A percentile compares a stretch with the other conserved stretches of the same genome.
Evolutionary conservation across 2,329 filamentous ascomycete species (phyloP).

Genomic region (Aotearoamyces nothofagi): DNA sequence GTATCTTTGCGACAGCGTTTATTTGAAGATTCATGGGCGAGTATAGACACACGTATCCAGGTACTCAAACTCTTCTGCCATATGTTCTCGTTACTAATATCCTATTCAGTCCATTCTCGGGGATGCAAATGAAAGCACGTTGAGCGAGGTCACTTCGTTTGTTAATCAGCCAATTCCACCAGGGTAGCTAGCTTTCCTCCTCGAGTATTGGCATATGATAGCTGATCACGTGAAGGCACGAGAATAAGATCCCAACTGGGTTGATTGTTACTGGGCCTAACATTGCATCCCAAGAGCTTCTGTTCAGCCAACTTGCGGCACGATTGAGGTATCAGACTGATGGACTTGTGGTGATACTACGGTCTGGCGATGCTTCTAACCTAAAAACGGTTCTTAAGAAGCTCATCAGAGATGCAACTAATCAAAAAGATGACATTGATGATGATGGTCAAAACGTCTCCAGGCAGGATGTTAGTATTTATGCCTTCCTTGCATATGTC

Average conservation of each 20-base stretch:
- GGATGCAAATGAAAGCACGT: slow-evolving; percentile 43
- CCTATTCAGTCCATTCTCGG: slow-evolving; percentile 36
- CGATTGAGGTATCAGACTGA: slow-evolving; percentile 29
- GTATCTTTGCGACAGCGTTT: slow-evolving; percentile 38
- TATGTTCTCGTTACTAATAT: neutral
- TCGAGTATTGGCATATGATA: no score
- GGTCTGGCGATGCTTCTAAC: slow-evolving; percentile 57
- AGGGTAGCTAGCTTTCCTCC: slow-evolving; percentile 11
- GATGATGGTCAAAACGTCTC: slow-evolving; percentile 34
- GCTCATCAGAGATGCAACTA: slow-evolving; percentile 52
- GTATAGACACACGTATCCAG: slow-evolving; percentile 48
- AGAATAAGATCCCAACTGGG: slow-evolving; percentile 44
- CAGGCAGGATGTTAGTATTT: slow-evolving; percentile 29
- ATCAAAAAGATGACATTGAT: slow-evolving; percentile 37
- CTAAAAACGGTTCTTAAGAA: slow-evolving; percentile 59
- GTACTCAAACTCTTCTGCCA: slow-evolving; percentile 21
- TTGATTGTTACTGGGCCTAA: slow-evolving; percentile 69
- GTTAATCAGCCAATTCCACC: slow-evolving; percentile 23
- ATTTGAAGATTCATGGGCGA: slow-evolving; percentile 49
- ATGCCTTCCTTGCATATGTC: neutral
- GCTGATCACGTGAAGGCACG: slow-evolving; percentile 5
- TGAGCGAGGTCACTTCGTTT: slow-evolving; percentile 42
- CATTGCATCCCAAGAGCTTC: slow-evolving; percentile 56
- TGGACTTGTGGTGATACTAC: slow-evolving; percentile 48
- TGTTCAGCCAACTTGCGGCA: slow-evolving; percentile 57